These are phyloP conservation scores for Pichia inconspicua DNA, from an alignment of 1,139 yeast genomes.

Conservation along the genomic window DNA sequence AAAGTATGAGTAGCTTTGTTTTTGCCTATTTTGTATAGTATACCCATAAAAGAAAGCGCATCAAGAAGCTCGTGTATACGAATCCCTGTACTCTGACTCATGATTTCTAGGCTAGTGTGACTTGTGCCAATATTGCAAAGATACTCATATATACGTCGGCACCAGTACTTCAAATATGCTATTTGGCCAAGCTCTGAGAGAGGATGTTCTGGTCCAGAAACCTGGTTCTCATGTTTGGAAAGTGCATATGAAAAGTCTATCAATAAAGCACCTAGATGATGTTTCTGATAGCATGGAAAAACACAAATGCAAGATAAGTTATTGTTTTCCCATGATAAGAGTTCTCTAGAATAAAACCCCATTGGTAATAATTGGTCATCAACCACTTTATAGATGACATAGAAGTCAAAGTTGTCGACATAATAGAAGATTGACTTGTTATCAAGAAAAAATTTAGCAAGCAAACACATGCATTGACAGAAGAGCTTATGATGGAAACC, in stretches of 20 bases:
- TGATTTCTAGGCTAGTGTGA: slow-evolving; percentile 42
- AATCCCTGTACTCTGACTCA: slow-evolving; percentile 60
- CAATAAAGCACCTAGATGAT: slow-evolving; percentile 66
- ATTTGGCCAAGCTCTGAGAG: slow-evolving; percentile 72
- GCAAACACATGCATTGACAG: slow-evolving; percentile 74
- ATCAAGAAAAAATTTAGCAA: slow-evolving; percentile 84
- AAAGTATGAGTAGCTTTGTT: slow-evolving; percentile 23
- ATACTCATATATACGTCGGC: slow-evolving; percentile 35
- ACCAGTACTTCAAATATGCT: slow-evolving; percentile 76
- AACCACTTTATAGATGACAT: slow-evolving; percentile 51
- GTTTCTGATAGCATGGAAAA: slow-evolving; percentile 86
- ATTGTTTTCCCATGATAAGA: slow-evolving; percentile 74
- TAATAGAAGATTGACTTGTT: slow-evolving; percentile 82
- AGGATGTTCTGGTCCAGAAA: slow-evolving; percentile 91
- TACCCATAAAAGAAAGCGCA: slow-evolving; percentile 56
- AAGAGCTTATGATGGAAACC: slow-evolving; percentile 59
- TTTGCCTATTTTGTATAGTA: slow-evolving; percentile 31
- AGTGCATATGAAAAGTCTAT: slow-evolving; percentile 78
- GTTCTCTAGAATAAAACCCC: slow-evolving; percentile 91
- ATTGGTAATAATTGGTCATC: slow-evolving; percentile 42
- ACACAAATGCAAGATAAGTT: slow-evolving; percentile 86
- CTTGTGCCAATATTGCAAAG: slow-evolving; percentile 58
- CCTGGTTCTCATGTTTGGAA: slow-evolving; percentile 47
- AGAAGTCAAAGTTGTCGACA: slow-evolving; percentile 74
- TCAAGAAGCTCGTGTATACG: slow-evolving; percentile 59